Percentiles rank a stretch among this genome's conserved stretches.
Evolutionary conservation across 495 filamentous ascomycete species (phyloP).

Genomic region (Aspergillus panamensis): DNA sequence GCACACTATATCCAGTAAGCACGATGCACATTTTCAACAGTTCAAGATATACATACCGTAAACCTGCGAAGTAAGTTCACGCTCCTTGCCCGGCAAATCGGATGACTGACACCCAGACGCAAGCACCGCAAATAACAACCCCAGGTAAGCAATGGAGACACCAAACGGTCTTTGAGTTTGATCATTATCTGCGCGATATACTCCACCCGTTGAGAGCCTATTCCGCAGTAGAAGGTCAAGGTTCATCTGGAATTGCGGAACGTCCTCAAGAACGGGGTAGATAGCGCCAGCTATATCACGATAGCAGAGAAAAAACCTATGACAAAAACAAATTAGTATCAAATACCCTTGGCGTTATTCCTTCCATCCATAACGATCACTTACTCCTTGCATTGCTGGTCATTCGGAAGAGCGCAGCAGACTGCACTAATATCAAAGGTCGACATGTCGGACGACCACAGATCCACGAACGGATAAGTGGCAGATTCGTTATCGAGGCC

Average conservation of each 20-base stretch:
- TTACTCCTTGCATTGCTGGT: constrained; percentile 63
- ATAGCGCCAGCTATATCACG: constrained; percentile 79
- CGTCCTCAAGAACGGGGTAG: constrained; percentile 74
- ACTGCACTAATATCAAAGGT: constrained; percentile 65
- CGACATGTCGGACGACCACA: constrained; percentile 65
- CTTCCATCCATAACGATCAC: constrained; percentile 22
- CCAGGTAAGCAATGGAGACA: constrained; percentile 60
- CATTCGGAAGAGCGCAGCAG: constrained; percentile 64
- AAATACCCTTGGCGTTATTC: background rate
- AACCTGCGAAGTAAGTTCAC: constrained; percentile 57
- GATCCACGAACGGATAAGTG: constrained; percentile 72
- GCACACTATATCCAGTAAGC: constrained; percentile 41
- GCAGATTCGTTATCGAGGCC: constrained; percentile 78
- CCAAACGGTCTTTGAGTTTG: constrained; percentile 49
- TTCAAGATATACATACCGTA: constrained; percentile 39
- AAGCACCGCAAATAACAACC: constrained; percentile 73
- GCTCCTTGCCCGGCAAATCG: constrained; percentile 57
- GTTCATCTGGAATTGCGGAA: constrained; percentile 64
- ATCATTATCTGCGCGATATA: constrained; percentile 35
- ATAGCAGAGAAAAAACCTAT: constrained; percentile 69
- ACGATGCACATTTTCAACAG: background rate
- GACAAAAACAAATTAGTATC: background rate
- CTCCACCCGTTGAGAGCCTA: constrained; percentile 48
- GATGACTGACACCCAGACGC: constrained; percentile 82
- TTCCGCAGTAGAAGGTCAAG: constrained; percentile 66